Evolutionary conservation across 1,284 basidiomycete genomes (phyloP), one percentile per base, ranked within the genome.

Genomic region (Peniophora sp.): DNA sequence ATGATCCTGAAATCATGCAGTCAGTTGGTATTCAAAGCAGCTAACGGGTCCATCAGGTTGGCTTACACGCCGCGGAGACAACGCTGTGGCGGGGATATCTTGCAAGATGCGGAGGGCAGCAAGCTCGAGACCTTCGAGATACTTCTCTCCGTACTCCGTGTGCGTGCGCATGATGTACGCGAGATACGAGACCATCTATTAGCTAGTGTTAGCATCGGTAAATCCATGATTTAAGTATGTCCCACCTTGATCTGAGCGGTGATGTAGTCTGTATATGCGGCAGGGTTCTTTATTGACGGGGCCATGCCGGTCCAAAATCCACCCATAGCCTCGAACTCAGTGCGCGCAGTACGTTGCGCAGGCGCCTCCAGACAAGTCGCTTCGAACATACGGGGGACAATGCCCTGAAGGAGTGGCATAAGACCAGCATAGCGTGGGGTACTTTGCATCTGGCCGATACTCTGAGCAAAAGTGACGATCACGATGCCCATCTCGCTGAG

Each of bases 401-500:
- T 87, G 35, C 81, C 75, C 58, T 86, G 81, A 57, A 97, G 81
- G 24, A 83, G 77, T 8, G 84, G 74, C 8, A 83, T 75, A 47
- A 90, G 81, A 41, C 19, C 19, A 12, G 27, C 27, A 12, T 6
- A 32, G 12, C 27, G 27, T 50, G 84, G 65, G 36, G 78, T 74
- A 54, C 89, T 87, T 53, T 85, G 78, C 27, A 83, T 82, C 68
- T 97, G 95, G 55, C 92, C 86, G 67, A 97, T 88, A 43, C 82
- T 82, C 68, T 98, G 96, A 55, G 92, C 86, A 67, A 97, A 89
- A 41, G 95, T 82, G 39, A 97, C 92, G 58, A 97, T 85, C 17
- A 94, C 86, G 70, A 97, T 89, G 6, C 92, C 92, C 73, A 97
- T 90, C 68, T 99, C 97, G 5, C 91, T 87, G 22, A 98, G 73